phyloP scores from a whole-genome alignment of 2,329 filamentous ascomycete genomes.

The Exophiala oligosperma region DNA sequence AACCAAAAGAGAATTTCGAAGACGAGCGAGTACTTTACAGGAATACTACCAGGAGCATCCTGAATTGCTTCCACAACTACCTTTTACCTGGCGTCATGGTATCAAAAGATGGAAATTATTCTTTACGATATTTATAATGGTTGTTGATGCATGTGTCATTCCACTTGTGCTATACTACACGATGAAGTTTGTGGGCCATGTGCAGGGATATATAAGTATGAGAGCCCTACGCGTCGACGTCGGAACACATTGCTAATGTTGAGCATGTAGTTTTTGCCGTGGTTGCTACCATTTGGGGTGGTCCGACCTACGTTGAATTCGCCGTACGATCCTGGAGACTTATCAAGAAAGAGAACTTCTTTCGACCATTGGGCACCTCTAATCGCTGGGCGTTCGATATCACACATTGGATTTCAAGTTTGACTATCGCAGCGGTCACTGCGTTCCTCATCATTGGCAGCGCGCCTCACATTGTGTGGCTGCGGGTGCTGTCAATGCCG shows the following conservation, averaged over 20 bases:
- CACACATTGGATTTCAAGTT: conserved; percentile 25
- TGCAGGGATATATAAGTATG: conserved; percentile 28
- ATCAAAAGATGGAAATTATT: conserved; percentile 27
- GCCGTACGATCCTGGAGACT: conserved; percentile 28
- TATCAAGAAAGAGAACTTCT: conserved; percentile 30
- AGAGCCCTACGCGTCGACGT: background rate
- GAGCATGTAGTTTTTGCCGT: conserved; percentile 27
- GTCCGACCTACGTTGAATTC: conserved; percentile 30
- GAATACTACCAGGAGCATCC: conserved; percentile 30
- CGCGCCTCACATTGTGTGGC: conserved; percentile 29
- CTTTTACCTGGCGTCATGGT: conserved; percentile 30
- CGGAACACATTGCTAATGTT: background rate
- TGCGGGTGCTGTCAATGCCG: conserved; percentile 30
- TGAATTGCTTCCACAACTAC: conserved; percentile 29
- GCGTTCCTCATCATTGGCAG: conserved; percentile 28
- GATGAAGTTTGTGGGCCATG: conserved; percentile 27
- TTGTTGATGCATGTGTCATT: conserved; percentile 30
- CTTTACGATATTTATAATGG: conserved; percentile 27
- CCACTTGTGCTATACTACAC: conserved; percentile 30
- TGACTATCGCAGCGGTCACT: conserved; percentile 26
- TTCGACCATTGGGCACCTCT: conserved; percentile 27
- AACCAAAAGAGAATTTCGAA: conserved; percentile 30
- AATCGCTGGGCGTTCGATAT: conserved; percentile 31
- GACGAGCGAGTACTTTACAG: conserved; percentile 29
- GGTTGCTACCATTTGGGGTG: conserved; percentile 31